Evolutionary conservation across 2,329 filamentous ascomycete species (phyloP), one percentile per base, ranked within the genome.

Genomic region (Fusarium zealandicum): DNA sequence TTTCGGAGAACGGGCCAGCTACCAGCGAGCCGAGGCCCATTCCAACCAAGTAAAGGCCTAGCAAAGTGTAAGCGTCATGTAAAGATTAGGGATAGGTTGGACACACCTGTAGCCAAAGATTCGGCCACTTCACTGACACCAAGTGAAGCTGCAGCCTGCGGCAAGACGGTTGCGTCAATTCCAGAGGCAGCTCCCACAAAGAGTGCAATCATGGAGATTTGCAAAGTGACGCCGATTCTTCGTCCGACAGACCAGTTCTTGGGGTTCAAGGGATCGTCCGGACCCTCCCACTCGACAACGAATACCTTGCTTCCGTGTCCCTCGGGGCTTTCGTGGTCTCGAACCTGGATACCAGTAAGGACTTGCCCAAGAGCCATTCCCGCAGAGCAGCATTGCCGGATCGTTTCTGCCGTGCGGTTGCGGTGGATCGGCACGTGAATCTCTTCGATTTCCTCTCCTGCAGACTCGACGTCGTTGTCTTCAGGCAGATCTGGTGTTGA

Each of bases 111-210:
- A 1, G 78, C 78, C 18, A 83, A 63, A 9, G 76, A 79, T 62
- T 78, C 82, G 1, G 77, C 77, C 4, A 83, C 77, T 32, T 81
- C 72, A 20, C 75, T 76, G 0, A 83, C 81, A 0, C 75, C 72
- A 37, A 83, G 79, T 1, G 77, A 75, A 16, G 58, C 59, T 1
- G 75, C 73, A 0, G 78, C 80, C 54, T 80, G 75, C 0, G 72
- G 71, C 0, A 82, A 57, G 1, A 80, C 78, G 0, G 75, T 75
- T 1, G 80, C 78, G 48, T 84, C 81, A 33, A 85, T 82, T 0
- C 80, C 78, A 4, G 78, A 81, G 0, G 82, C 81, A 1, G 78
- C 72, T 4, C 77, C 77, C 0, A 84, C 80, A 1, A 81, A 75
- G 22, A 80, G 77, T 0, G 75, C 81, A 25, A 86, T 80, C 3